A percentile compares a stretch with the other conserved stretches of the same genome.
Conservation (phyloP, 352 stramenopile species). For the Globisporangium solare region DNA sequence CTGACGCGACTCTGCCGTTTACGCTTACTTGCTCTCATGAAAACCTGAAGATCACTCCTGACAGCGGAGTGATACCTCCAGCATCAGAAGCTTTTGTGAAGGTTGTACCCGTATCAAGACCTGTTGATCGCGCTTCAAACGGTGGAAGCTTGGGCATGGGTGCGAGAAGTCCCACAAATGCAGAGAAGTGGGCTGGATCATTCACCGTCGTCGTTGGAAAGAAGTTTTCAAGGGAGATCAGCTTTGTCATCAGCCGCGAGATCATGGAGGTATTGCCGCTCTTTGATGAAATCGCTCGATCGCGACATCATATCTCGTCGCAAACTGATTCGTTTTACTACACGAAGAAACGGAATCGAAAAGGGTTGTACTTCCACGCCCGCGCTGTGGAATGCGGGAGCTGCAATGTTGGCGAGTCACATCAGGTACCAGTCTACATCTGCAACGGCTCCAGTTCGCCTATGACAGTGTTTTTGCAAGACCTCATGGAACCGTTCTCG, state of each 20-base stretch:
- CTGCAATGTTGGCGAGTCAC: slow-evolving; percentile 64
- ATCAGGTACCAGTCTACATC: slow-evolving; percentile 80
- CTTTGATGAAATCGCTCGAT: slow-evolving; percentile 61
- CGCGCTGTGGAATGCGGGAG: slow-evolving; percentile 79
- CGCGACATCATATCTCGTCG: slow-evolving; percentile 54
- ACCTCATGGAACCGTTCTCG: slow-evolving; percentile 70
- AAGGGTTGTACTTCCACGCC: slow-evolving; percentile 79
- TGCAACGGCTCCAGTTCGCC: slow-evolving; percentile 78
- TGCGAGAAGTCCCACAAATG: slow-evolving; percentile 2
- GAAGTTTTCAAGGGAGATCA: slow-evolving; percentile 49
- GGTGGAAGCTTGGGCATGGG: slow-evolving; percentile 8
- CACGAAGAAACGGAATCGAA: slow-evolving; percentile 69
- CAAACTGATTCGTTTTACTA: slow-evolving; percentile 86
- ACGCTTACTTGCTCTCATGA: slow-evolving; percentile 50
- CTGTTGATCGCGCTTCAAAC: slow-evolving; percentile 22
- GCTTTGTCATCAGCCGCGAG: slow-evolving; percentile 48
- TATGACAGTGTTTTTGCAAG: slow-evolving; percentile 84
- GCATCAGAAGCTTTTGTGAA: slow-evolving; percentile 40
- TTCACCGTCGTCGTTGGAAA: slow-evolving; percentile 56
- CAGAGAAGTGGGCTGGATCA: slow-evolving; percentile 57
- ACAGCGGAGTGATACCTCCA: slow-evolving; percentile 35
- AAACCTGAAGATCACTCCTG: slow-evolving; percentile 45
- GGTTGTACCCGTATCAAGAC: slow-evolving; percentile 49
- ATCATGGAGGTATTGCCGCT: slow-evolving; percentile 35
- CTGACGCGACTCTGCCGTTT: slow-evolving; percentile 38